These are phyloP conservation scores for Trapa incisa DNA, from an alignment of 345 rosid genomes.

Conservation along the genomic window DNA sequence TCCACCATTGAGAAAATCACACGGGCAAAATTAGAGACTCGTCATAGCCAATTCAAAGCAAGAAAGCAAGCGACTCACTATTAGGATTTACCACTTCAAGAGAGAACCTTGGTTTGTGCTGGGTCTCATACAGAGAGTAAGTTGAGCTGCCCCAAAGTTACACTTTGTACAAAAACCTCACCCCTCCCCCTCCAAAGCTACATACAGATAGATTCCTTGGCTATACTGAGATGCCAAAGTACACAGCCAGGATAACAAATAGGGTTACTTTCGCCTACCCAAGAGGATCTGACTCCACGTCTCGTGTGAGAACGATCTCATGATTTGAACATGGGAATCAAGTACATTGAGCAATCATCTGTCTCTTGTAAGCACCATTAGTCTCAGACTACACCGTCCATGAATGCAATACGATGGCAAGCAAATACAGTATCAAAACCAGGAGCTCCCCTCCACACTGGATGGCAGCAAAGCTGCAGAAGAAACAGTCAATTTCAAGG, in stretches of 20 bases:
- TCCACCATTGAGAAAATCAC: too few species aligned
- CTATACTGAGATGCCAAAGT: background rate
- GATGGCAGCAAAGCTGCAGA: background rate
- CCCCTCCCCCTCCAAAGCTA: too few species aligned
- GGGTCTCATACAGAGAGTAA: too few species aligned
- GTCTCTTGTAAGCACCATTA: too few species aligned
- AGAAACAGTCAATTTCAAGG: background rate
- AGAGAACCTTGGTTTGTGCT: too few species aligned
- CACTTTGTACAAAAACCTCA: too few species aligned
- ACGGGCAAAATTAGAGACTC: too few species aligned
- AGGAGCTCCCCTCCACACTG: background rate
- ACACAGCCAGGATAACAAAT: background rate
- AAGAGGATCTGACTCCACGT: background rate
- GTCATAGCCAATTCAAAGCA: too few species aligned
- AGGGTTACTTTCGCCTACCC: background rate
- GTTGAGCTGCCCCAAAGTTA: too few species aligned
- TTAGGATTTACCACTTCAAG: too few species aligned
- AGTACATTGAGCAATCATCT: background rate
- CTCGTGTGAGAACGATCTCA: background rate
- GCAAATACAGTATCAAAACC: background rate
- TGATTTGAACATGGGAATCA: background rate
- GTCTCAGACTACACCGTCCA: background rate
- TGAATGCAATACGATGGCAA: background rate
- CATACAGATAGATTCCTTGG: too few species aligned
- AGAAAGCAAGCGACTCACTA: too few species aligned